Conservation (phyloP, 75 land plant genomes). For the Gnetum montanum region DNA sequence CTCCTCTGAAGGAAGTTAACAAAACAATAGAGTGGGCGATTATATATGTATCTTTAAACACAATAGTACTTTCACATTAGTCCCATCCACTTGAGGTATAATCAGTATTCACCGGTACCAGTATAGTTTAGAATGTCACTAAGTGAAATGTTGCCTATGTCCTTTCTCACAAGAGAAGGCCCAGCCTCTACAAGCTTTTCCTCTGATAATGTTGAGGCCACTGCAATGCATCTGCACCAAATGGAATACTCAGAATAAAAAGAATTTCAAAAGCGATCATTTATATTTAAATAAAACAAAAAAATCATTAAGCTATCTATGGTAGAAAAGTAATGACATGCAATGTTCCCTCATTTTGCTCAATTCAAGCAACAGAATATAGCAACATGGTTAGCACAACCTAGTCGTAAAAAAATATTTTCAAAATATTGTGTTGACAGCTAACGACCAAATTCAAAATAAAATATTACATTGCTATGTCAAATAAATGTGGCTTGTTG, state of each 20-base stretch:
- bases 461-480: too few species aligned
- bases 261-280: neutral
- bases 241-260: neutral
- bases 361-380: too few species aligned
- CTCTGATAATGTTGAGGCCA: conserved; percentile 71
- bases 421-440: neutral
- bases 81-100: conserved; percentile 2
- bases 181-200: conserved; percentile 52
- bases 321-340: too few species aligned
- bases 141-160: conserved; percentile 67
- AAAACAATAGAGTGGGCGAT: too few species aligned
- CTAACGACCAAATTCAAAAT: too few species aligned
- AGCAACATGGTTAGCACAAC: too few species aligned
- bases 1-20: too few species aligned
- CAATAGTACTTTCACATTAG: neutral
- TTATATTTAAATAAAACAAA: neutral
- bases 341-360: too few species aligned
- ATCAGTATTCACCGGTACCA: conserved; percentile 25
- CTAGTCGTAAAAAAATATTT: neutral
- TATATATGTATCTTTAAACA: neutral
- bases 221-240: conserved; percentile 85
- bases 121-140: conserved; percentile 62
- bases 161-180: conserved; percentile 71
- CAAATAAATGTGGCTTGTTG: too few species aligned
- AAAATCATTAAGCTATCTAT: neutral